Evolutionary conservation across 192 early-diverging fungal species (phyloP), one percentile per base, ranked within the genome.

Genomic region (Coemansia javaensis): DNA sequence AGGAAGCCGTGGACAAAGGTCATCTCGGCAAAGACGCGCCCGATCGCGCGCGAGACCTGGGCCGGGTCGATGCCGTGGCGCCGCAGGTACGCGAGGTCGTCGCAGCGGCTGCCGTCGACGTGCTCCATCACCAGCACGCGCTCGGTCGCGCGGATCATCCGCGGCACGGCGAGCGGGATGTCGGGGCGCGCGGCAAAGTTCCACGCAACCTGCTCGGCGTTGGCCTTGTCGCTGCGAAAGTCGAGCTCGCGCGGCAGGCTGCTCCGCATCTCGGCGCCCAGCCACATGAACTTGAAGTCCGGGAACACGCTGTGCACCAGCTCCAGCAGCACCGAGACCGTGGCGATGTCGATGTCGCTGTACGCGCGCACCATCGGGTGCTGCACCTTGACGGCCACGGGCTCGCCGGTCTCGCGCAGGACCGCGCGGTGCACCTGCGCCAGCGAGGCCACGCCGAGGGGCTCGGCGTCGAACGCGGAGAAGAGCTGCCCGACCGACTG

Each of bases 381-480:
- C 62, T 97, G 92, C 24, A 97, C 75, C 62, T 97, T 97, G 62
- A 97, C 87, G 1, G 94, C 94, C 5, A 97, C 92, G 47, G 81
- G 78, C n/a, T 75, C 57, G 14, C 85, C 83, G 5, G 71, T 80
- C 15, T 59, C 44, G 12, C 78, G 60, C 22, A 94, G 64, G 25
- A 67, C 79, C 0, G 90, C 93, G 17, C 80, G 75, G 50, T 97
- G 94, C 6, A 97, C 94, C 47, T 97, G 94, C 3, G 94, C 94
- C 22, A 97, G 70, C 2, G 91, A 93, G 6, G 92, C 94, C 8
- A 93, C 88, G n/a, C 94, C 94, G 27, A 97, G 77, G 0, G 94
- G 94, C 8, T 65, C 60, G 31, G 79, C 75, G 42, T 97, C 90
- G 59, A 97, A 97, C 12, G 72, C 62, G 0, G 71, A 61, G 63